A percentile compares a stretch with the other conserved stretches of the same genome.
Evolutionary conservation across 2,329 filamentous ascomycete genomes (phyloP).

Genomic region (Colletotrichum sidae): DNA sequence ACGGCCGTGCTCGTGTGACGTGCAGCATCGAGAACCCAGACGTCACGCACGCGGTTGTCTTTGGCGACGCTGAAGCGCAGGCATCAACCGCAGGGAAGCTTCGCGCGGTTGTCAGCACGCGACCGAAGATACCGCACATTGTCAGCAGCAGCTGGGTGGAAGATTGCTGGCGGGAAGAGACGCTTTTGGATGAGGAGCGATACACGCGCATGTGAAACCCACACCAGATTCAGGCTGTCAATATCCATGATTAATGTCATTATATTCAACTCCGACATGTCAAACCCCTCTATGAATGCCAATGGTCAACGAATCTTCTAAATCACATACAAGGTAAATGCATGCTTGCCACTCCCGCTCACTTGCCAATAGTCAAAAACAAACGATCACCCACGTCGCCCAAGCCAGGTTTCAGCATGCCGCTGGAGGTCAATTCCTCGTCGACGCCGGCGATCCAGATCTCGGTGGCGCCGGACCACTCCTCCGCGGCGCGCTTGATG

Average conservation of each 20-base stretch:
- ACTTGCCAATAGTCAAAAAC: conserved; percentile 91
- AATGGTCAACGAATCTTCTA: background rate
- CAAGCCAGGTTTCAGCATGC: conserved; percentile 91
- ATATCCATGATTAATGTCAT: conserved; percentile 14
- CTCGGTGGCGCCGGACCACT: conserved; percentile 82
- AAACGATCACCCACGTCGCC: conserved; percentile 92
- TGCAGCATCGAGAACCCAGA: conserved; percentile 61
- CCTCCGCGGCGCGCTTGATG: conserved; percentile 75
- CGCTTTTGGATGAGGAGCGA: conserved; percentile 82
- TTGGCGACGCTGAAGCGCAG: conserved; percentile 52
- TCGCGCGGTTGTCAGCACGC: conserved; percentile 45
- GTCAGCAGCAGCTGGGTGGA: conserved; percentile 80
- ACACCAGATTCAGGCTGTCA: background rate
- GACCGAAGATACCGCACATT: conserved; percentile 71
- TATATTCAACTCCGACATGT: conserved; percentile 22
- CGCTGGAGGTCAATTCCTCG: conserved; percentile 75
- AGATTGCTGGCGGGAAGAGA: conserved; percentile 83
- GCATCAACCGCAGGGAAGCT: conserved; percentile 53
- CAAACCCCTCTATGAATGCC: conserved; percentile 11
- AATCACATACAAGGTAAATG: background rate
- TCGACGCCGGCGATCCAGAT: conserved; percentile 89
- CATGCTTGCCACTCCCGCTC: conserved; percentile 14
- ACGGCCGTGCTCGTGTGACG: conserved; percentile 73
- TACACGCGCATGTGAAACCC: conserved; percentile 50
- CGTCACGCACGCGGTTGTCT: conserved; percentile 79